These are phyloP conservation scores for apple (Malus domestica) DNA, from an alignment of 306 rosid species.

Conservation along the genomic window ASM211411v1 NC_041791.1:12923501-12924000, in stretches of 20 bases:
- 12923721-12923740: slow-evolving; percentile 67
- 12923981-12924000: slow-evolving; percentile 88
- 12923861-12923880: neutral
- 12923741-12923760: slow-evolving; percentile 66
- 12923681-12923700: slow-evolving; percentile 95
- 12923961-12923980: slow-evolving; percentile 82
- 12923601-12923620: slow-evolving; percentile 74
- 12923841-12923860: slow-evolving; percentile 48
- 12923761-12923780: slow-evolving; percentile 59
- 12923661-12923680: slow-evolving; percentile 72
- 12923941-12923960: neutral
- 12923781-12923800: slow-evolving; percentile 67
- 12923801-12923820: slow-evolving; percentile 68
- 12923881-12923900: neutral
- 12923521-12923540: slow-evolving; percentile 22
- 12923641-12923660: slow-evolving; percentile 53
- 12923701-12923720: slow-evolving; percentile 88
- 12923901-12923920: slow-evolving; percentile 6
- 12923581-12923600: slow-evolving; percentile 54
- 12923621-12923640: slow-evolving; percentile 50
- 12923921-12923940: neutral
- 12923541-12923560: neutral
- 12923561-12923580: neutral
- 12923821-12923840: slow-evolving; percentile 61
- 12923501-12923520: slow-evolving; percentile 30